These are phyloP conservation scores for Ceratobasidium papillatum DNA, from an alignment of 1,284 basidiomycete species.

Conservation along the genomic window DNA sequence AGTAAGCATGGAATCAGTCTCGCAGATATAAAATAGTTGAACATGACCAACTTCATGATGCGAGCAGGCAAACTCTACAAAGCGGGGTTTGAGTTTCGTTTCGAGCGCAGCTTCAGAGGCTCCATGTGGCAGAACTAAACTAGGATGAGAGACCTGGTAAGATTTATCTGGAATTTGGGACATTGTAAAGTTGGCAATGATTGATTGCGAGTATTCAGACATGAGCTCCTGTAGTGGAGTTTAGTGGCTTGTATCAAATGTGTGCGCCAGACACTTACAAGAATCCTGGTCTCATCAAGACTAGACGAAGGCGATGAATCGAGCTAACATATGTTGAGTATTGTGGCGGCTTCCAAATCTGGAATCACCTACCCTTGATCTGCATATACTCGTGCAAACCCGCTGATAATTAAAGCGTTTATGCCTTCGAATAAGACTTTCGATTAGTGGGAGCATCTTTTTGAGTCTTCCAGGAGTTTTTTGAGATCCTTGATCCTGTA, in stretches of 20 bases:
- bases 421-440: conserved; percentile 73
- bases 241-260: neutral
- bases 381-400: conserved; percentile 72
- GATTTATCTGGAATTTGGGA: conserved; percentile 37
- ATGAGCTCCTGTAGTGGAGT: conserved; percentile 66
- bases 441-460: conserved; percentile 61
- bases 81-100: conserved; percentile 72
- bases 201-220: conserved; percentile 66
- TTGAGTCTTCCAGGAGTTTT: conserved; percentile 81
- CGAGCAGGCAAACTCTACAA: conserved; percentile 77
- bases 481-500: conserved; percentile 58
- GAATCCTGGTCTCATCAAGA: conserved; percentile 26
- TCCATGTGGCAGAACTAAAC: conserved; percentile 50
- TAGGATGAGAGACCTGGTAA: conserved; percentile 47
- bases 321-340: conserved; percentile 5
- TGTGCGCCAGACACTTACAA: conserved; percentile 1
- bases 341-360: conserved; percentile 61
- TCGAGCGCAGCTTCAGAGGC: conserved; percentile 60
- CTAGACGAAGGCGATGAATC: conserved; percentile 21
- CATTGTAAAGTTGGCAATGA: conserved; percentile 57
- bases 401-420: conserved; percentile 74
- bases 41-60: conserved; percentile 62
- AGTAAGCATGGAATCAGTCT: neutral
- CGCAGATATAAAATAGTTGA: neutral
- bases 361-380: conserved; percentile 67